Percentiles rank a stretch among this genome's conserved stretches.
Evolutionary conservation across 495 filamentous ascomycete genomes (phyloP).

Genomic region (Aspergillus egyptiacus): DNA sequence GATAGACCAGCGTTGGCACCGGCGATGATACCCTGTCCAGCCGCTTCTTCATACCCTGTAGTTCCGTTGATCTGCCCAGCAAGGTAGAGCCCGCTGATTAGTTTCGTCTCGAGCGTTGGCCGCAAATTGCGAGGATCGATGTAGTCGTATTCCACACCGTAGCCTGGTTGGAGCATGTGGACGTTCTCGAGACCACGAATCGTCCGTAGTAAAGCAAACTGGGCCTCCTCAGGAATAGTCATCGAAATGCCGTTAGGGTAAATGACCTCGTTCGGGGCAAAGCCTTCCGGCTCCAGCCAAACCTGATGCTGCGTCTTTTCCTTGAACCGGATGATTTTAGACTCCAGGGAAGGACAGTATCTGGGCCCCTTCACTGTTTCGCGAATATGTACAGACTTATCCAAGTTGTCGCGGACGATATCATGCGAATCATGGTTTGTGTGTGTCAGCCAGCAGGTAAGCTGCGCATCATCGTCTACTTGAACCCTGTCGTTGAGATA

Average conservation of each 20-base stretch:
- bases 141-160: constrained; percentile 98
- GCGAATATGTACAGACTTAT: constrained; percentile 91
- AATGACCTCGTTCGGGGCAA: constrained; percentile 75
- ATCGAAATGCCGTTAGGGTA: constrained; percentile 98
- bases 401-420: constrained; percentile 76
- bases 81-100: constrained; percentile 82
- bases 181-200: constrained; percentile 84
- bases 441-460: constrained; percentile 74
- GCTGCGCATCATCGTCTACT: constrained; percentile 63
- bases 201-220: constrained; percentile 76
- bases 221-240: constrained; percentile 84
- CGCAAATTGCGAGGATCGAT: constrained; percentile 86
- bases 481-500: constrained; percentile 74
- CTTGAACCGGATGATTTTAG: constrained; percentile 84
- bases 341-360: constrained; percentile 93
- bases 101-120: constrained; percentile 87
- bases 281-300: constrained; percentile 96
- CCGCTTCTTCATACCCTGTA: constrained; percentile 95
- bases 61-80: constrained; percentile 98
- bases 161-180: constrained; percentile 90
- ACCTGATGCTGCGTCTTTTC: constrained; percentile 76
- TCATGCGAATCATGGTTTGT: constrained; percentile 82
- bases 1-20: constrained; percentile 88
- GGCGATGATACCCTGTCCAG: constrained; percentile 86
- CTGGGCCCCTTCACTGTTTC: constrained; percentile 91